A percentile compares a stretch with the other conserved stretches of the same genome.
Conservation (phyloP, 192 early-diverging fungal genomes). For the Umbelopsis ramanniana region DNA sequence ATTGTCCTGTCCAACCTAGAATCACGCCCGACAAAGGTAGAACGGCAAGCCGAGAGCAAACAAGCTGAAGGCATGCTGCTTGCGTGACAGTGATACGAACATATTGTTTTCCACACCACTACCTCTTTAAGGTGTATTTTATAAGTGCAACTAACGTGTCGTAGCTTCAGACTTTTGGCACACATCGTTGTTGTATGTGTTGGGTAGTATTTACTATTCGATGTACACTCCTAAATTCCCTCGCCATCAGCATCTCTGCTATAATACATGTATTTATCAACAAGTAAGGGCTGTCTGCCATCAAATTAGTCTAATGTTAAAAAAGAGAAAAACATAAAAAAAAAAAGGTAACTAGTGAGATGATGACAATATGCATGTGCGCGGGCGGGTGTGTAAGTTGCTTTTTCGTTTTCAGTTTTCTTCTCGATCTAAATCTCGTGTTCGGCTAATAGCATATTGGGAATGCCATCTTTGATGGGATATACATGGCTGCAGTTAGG, state of each 20-base stretch:
- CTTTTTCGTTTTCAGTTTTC: not conserved
- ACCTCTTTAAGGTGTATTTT: not conserved
- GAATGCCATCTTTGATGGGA: slow-evolving; percentile 91
- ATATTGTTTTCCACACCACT: not conserved
- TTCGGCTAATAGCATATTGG: slow-evolving; percentile 88
- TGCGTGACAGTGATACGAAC: not conserved
- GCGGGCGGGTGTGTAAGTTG: no score
- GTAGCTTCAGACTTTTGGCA: no score
- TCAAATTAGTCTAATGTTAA: slow-evolving; percentile 1
- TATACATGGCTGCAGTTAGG: slow-evolving; percentile 88
- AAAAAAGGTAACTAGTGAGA: no score
- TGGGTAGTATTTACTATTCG: no score
- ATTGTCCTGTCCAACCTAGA: not conserved
- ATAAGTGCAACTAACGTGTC: no score
- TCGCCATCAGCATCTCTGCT: not conserved
- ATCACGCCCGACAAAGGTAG: not conserved
- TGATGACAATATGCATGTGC: no score
- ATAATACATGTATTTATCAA: slow-evolving; percentile 23
- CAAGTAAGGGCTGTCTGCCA: not conserved
- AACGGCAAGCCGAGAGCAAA: slow-evolving; percentile 3
- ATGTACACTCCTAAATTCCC: not conserved
- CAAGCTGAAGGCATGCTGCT: not conserved
- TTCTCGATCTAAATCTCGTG: slow-evolving; percentile 64
- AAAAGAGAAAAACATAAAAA: no score
- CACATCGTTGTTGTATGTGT: no score